These are phyloP conservation scores for Macrolepiota dolichaula DNA, from an alignment of 768 basidiomycete genomes.

Conservation along the genomic window DNA sequence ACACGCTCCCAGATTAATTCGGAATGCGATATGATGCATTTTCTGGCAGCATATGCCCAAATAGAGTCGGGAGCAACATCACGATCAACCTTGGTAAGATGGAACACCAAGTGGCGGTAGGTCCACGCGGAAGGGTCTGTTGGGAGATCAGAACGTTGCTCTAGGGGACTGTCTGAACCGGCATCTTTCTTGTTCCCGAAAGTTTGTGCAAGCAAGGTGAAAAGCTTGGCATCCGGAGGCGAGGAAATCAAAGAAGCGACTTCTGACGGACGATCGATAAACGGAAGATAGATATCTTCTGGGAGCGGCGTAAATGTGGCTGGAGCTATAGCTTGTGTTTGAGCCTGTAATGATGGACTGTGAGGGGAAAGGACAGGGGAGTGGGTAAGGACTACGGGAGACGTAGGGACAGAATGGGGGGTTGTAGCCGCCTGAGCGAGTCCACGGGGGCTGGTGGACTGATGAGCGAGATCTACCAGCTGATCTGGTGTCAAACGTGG, in stretches of 20 bases:
- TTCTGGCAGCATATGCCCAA: slow-evolving; percentile 74
- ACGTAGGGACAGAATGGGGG: slow-evolving; percentile 22
- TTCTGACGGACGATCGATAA: slow-evolving; percentile 78
- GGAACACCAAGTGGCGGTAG: slow-evolving; percentile 63
- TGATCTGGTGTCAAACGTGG: slow-evolving; percentile 69
- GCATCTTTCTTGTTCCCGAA: slow-evolving; percentile 36
- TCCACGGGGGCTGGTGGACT: slow-evolving; percentile 42
- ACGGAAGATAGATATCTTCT: slow-evolving; percentile 78
- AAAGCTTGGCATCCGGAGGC: slow-evolving; percentile 66
- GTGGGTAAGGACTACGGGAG: slow-evolving; percentile 18
- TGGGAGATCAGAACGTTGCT: slow-evolving; percentile 28
- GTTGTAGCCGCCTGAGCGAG: slow-evolving; percentile 14
- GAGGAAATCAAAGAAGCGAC: slow-evolving; percentile 64
- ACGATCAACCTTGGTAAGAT: slow-evolving; percentile 65
- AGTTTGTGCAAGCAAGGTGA: slow-evolving; percentile 71
- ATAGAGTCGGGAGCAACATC: slow-evolving; percentile 60
- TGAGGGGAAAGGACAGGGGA: slow-evolving; percentile 17
- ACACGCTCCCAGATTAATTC: slow-evolving; percentile 92
- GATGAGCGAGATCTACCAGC: slow-evolving; percentile 68
- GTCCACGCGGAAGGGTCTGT: slow-evolving; percentile 69
- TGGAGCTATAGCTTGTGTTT: slow-evolving; percentile 27
- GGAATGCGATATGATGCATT: slow-evolving; percentile 70
- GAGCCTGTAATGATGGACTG: slow-evolving; percentile 4
- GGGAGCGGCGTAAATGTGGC: slow-evolving; percentile 75
- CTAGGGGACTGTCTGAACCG: slow-evolving; percentile 4